Evolutionary conservation across 306 rosid genomes (phyloP), one percentile per base, ranked within the genome.

Genomic region (Acacia acuminata): DNA sequence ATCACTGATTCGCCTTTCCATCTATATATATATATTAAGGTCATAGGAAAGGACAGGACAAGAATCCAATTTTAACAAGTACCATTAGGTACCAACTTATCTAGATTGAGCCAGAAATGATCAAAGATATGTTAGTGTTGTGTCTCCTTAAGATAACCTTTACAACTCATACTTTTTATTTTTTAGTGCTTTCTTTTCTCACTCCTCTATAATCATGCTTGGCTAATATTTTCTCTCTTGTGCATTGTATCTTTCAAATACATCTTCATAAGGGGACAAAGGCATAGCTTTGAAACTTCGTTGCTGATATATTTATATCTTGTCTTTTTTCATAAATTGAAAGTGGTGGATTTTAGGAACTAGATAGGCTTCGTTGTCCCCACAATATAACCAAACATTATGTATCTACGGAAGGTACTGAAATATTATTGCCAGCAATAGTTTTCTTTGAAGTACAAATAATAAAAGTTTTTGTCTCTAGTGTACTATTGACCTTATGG

Each of bases 231-330:
- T 71, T 71, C 22, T 73, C 71, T 76, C 67, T 4, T 65, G 79
- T 63, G 56, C 77, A 42, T 38, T 71, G 85, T 63, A 80, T 64
- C 72, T 63, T 68, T 42, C 32, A 65, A 43, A 75, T 32, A 55
- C 10, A 63, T 51, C 60, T 45, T n/a, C 82, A 77, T 80, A 79
- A 77, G 60, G 82, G 67, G 77, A 72, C 85, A 85, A 65, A 44
- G 73, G 22, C 82, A 77, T 66, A 42, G 56, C 61, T 32, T 72
- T 72, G 50, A 58, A 38, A 51, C 63, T 48, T 80, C 70, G 20
- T 38, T 42, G 67, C 36, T 50, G 73, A 43, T 77, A 45, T 42
- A 72, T 65, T 55, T 17, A 43, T 55, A 63, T 69, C 64, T 72
- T 81, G 77, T 77, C 82, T 66, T 71, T 77, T 51, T 85, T 67